These are phyloP conservation scores for Populus deltoides DNA, from an alignment of 345 rosid genomes.

Conservation along the genomic window DNA sequence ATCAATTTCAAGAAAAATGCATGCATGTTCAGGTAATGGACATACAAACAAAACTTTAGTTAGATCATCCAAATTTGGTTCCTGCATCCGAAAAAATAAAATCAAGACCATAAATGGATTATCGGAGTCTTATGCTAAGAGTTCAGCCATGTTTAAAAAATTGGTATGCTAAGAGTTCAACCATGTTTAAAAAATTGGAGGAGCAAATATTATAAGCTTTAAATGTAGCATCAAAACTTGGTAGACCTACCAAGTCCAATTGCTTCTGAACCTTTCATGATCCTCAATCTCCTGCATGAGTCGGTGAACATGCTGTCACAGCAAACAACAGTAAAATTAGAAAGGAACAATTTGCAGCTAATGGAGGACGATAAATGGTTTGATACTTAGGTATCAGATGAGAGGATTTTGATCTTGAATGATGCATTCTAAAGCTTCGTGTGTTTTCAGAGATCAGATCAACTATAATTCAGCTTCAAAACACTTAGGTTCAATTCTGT, in stretches of 20 bases:
- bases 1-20: neutral
- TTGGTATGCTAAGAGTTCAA: neutral
- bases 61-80: neutral
- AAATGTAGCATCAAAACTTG: neutral
- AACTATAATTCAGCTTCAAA: neutral
- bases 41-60: neutral
- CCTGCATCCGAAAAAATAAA: neutral
- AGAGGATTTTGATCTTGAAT: neutral
- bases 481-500: neutral
- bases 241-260: slow-evolving; percentile 33
- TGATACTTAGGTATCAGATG: neutral
- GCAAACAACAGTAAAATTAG: neutral
- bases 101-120: neutral
- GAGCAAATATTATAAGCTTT: neutral
- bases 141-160: neutral
- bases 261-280: slow-evolving; percentile 38
- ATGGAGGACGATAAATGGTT: neutral
- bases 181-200: neutral
- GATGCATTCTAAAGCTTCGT: neutral
- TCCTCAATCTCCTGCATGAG: slow-evolving; percentile 26
- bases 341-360: neutral
- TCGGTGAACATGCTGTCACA: slow-evolving; percentile 29
- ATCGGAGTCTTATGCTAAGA: neutral
- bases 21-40: neutral
- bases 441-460: neutral